A percentile compares a stretch with the other conserved stretches of the same genome.
phyloP scores from a whole-genome alignment of 257 asterid genomes.

The Capsicum chinense region DNA sequence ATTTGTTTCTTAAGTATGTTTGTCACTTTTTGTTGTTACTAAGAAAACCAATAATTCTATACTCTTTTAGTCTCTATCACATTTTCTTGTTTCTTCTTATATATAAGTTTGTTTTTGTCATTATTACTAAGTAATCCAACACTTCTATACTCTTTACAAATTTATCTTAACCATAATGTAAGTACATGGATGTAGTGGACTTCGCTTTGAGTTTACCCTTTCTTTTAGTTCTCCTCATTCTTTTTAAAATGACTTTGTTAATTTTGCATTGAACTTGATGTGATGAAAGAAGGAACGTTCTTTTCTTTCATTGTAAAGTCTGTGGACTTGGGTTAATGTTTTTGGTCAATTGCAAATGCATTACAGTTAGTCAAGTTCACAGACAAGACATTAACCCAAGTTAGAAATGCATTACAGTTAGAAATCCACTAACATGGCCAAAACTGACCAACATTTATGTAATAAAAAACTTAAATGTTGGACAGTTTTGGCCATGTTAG shows the following conservation, averaged over 20 bases:
- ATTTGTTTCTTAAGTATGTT: not conserved
- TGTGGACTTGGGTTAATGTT: not conserved
- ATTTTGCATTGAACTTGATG: not conserved
- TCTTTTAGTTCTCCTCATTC: not conserved
- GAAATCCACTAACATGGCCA: not conserved
- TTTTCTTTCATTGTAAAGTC: conserved; percentile 7
- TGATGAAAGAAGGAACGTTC: not conserved
- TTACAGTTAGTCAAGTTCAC: not conserved
- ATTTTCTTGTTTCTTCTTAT: not conserved
- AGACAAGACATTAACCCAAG: too few relatives aligned
- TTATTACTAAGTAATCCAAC: not conserved
- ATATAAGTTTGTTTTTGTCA: not conserved
- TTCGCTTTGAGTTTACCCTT: conserved; percentile 15
- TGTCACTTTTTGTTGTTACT: not conserved
- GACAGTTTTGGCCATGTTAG: not conserved
- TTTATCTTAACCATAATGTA: conserved; percentile 2
- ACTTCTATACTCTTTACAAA: not conserved
- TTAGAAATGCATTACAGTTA: not conserved
- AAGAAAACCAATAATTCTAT: not conserved
- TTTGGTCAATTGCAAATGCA: not conserved
- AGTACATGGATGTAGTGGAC: not conserved
- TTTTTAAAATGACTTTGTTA: not conserved
- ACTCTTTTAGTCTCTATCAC: not conserved
- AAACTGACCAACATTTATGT: not conserved
- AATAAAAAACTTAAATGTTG: too few relatives aligned